Evolutionary conservation across 768 basidiomycete genomes (phyloP).

Genomic region (Paxillus involutus): DNA sequence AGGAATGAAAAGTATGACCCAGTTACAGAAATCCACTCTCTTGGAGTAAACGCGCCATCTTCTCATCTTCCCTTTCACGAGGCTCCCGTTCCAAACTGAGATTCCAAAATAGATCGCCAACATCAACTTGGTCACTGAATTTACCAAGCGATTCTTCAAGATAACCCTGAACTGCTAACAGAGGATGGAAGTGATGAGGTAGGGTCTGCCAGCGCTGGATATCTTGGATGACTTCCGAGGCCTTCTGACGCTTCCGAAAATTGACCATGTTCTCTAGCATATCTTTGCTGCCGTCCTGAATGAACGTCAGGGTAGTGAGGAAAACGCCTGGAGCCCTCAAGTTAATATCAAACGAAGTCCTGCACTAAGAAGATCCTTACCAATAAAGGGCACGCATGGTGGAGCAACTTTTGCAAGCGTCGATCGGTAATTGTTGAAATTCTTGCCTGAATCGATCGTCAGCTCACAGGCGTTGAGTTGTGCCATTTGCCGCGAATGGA

Average conservation of each 20-base stretch:
- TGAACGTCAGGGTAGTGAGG: conserved; percentile 95
- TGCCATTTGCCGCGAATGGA: conserved; percentile 71
- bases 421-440: conserved; percentile 89
- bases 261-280: conserved; percentile 83
- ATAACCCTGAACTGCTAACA: conserved; percentile 67
- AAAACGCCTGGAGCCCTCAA: conserved; percentile 70
- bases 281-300: conserved; percentile 95
- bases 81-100: conserved; percentile 88
- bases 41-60: conserved; percentile 88
- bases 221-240: conserved; percentile 95
- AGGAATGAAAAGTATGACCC: neutral
- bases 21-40: conserved; percentile 81
- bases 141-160: conserved; percentile 78
- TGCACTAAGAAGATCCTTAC: conserved; percentile 42
- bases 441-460: conserved; percentile 91
- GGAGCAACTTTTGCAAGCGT: conserved; percentile 81
- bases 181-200: conserved; percentile 79
- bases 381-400: conserved; percentile 96
- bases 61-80: conserved; percentile 93
- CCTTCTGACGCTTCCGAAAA: conserved; percentile 92
- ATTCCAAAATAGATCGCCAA: conserved; percentile 80
- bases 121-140: conserved; percentile 65
- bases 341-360: neutral
- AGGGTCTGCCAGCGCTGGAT: conserved; percentile 95
- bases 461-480: conserved; percentile 80